Percentiles rank a stretch among this genome's conserved stretches.
These are phyloP conservation scores for Termitomyces sp. DNA, from an alignment of 768 basidiomycete species.

Conservation along the genomic window DNA sequence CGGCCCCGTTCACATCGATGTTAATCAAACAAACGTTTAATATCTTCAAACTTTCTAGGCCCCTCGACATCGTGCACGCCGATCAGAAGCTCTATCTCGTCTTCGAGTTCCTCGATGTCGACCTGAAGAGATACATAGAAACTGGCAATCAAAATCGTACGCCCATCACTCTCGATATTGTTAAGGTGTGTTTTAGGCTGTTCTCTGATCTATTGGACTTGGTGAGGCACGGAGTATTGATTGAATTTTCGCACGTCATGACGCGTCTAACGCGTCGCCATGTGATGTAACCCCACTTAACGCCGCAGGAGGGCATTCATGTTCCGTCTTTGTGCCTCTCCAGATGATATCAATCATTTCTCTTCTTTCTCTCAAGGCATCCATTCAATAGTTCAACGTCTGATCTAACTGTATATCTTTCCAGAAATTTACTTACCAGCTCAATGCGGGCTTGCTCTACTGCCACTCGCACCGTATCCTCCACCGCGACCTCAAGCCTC, in stretches of 20 bases:
- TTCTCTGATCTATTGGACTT: background rate
- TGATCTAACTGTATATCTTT: constrained; percentile 6
- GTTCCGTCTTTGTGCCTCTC: background rate
- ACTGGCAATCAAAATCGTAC: constrained; percentile 67
- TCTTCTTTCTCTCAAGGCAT: background rate
- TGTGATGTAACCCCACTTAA: background rate
- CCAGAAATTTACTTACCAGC: constrained; percentile 95
- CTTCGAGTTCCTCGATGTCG: constrained; percentile 96
- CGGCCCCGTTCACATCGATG: background rate
- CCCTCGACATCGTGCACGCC: constrained; percentile 94
- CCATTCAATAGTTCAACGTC: background rate
- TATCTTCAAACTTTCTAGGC: constrained; percentile 38
- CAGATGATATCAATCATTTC: background rate
- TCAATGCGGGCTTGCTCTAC: constrained; percentile 87
- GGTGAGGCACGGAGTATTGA: background rate
- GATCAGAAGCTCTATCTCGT: constrained; percentile 98
- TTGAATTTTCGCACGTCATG: constrained; percentile 2
- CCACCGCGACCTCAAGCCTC: constrained; percentile 96
- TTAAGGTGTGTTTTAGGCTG: constrained; percentile 60
- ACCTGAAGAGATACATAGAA: constrained; percentile 97
- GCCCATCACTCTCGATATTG: constrained; percentile 68
- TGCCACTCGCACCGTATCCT: constrained; percentile 95
- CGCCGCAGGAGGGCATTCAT: background rate
- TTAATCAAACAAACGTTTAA: background rate
- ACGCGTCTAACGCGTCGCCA: constrained; percentile 19